Base-by-base conservation (phyloP, 768 basidiomycete species). In the Xerocomus spinulosus region DNA sequence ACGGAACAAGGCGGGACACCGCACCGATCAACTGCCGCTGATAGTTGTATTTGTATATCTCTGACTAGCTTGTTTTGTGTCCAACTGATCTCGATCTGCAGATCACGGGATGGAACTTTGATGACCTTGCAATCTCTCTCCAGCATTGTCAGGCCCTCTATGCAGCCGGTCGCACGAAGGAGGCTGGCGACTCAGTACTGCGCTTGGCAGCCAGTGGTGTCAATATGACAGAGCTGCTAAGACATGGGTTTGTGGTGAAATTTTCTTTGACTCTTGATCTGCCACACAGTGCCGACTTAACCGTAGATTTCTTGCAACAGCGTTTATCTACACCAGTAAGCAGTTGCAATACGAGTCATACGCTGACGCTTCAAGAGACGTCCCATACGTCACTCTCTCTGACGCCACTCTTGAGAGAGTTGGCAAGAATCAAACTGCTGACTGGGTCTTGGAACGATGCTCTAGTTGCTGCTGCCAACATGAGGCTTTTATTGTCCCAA, bases 391-490 rank as follows among this genome's bases (percentile, higher is more conserved):
- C 20, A 17, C 18, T 21, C 18, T 9, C 5, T 14, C 12, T 38
- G 23, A 25, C 4, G 23, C 2, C 15, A n/a, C 10, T 37, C 8
- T 37, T 18, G 35, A 21, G 25, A 21, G 12, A 21, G 35, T 57
- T 55, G 56, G 28, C 33, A 6, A 50, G 36, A 21, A 7, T 42
- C 9, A 46, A 13, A 28, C 15, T 57, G 25, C 9, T 7, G 0
- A 12, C n/a, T 21, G 12, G 30, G 4, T 24, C 44, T 8, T 56
- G 55, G 55, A 29, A 46, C 14, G 46, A 34, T 15, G 48, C 47
- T n/a, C 17, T 56, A 30, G 9, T 3, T 29, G 17, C 25, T 3
- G 26, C 54, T 10, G 23, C 9, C 12, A 18, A 1, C 1, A 55
- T 53, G 37, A 36, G n/a, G 50, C 28, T 9, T n/a, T n/a, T 33